Conservation (phyloP, 2,329 filamentous ascomycete species). For the Phialophora macrospora region DNA sequence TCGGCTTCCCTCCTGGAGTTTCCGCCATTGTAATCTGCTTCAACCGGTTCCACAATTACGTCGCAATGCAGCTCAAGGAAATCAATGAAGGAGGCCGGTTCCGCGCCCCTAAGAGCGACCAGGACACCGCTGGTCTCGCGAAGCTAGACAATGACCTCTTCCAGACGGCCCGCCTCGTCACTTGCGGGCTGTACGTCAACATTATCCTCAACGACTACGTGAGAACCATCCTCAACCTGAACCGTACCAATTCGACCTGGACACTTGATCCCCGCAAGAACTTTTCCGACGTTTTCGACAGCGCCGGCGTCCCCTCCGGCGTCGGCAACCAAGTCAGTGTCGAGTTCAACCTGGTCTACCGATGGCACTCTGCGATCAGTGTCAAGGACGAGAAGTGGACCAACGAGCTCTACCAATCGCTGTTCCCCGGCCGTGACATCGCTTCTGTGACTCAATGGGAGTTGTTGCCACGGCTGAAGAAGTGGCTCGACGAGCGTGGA, state of each 20-base stretch:
- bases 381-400: slow-evolving; percentile 81
- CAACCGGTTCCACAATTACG: slow-evolving; percentile 69
- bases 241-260: slow-evolving; percentile 39
- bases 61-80: slow-evolving; percentile 61
- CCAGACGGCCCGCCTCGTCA: slow-evolving; percentile 58
- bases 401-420: slow-evolving; percentile 66
- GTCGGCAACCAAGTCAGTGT: slow-evolving; percentile 83
- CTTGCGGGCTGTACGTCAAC: slow-evolving; percentile 41
- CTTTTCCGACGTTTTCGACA: slow-evolving; percentile 34
- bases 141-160: slow-evolving; percentile 61
- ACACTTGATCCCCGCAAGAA: slow-evolving; percentile 40
- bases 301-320: slow-evolving; percentile 67
- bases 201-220: slow-evolving; percentile 42
- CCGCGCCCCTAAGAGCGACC: slow-evolving; percentile 32
- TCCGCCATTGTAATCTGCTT: slow-evolving; percentile 67
- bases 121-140: slow-evolving; percentile 46
- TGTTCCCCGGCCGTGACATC: slow-evolving; percentile 62
- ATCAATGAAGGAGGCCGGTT: slow-evolving; percentile 69
- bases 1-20: slow-evolving; percentile 68
- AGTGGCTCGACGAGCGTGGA: slow-evolving; percentile 65
- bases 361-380: slow-evolving; percentile 82
- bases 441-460: slow-evolving; percentile 63
- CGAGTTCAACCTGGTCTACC: slow-evolving; percentile 87
- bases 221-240: slow-evolving; percentile 41
- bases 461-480: slow-evolving; percentile 65